phyloP scores from a whole-genome alignment of 78 protist species.

The Dictyostelium capitatum region DNA sequence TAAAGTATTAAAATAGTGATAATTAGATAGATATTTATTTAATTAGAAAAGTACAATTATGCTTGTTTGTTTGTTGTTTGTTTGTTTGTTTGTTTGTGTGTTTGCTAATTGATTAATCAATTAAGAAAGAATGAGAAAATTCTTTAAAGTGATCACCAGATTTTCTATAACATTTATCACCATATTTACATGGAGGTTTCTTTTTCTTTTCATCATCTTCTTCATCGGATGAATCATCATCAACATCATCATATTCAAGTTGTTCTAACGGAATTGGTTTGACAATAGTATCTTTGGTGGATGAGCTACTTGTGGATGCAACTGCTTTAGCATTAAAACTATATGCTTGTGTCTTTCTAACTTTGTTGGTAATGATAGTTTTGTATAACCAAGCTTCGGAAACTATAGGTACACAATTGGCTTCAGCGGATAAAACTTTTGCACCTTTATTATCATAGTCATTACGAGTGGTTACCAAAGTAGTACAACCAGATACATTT shows the following conservation, averaged over 20 bases:
- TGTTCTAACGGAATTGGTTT: slow-evolving; percentile 2
- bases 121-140: slow-evolving; percentile 48
- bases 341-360: not conserved
- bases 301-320: no score
- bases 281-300: not conserved
- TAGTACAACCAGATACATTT: slow-evolving; percentile 26
- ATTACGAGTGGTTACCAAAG: not conserved
- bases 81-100: not conserved
- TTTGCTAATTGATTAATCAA: not conserved
- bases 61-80: not conserved
- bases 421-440: not conserved
- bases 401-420: slow-evolving; percentile 41
- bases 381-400: slow-evolving; percentile 49
- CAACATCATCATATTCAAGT: slow-evolving; percentile 17
- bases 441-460: not conserved
- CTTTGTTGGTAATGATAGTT: slow-evolving; percentile 13
- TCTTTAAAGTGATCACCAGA: slow-evolving; percentile 64
- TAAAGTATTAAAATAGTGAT: not conserved
- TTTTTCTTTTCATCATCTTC: slow-evolving; percentile 24
- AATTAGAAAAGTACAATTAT: not conserved
- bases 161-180: slow-evolving; percentile 54
- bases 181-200: slow-evolving; percentile 61
- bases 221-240: not conserved
- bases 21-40: not conserved
- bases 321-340: not conserved